Evolutionary conservation across 768 basidiomycete genomes (phyloP).

Genomic region (Collybiopsis luxurians): DNA sequence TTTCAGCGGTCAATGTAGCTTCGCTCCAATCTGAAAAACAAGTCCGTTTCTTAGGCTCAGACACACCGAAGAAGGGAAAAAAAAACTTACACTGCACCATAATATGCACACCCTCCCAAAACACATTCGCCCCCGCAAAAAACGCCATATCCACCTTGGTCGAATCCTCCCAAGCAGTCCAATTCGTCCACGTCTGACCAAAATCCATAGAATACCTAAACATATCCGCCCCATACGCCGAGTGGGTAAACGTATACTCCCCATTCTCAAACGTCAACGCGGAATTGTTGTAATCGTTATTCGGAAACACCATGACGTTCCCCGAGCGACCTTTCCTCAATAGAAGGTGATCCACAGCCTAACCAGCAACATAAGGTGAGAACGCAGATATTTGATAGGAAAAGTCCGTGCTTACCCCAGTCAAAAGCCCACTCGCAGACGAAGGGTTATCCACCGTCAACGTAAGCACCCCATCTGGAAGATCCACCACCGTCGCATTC

Average conservation of each 20-base stretch:
- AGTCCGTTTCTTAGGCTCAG: not conserved
- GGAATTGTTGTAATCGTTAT: conserved; percentile 68
- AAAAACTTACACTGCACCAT: conserved; percentile 80
- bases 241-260: conserved; percentile 75
- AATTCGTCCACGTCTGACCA: conserved; percentile 78
- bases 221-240: conserved; percentile 81
- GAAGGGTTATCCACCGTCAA: conserved; percentile 62
- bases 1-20: conserved; percentile 55
- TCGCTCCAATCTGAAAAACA: conserved; percentile 71
- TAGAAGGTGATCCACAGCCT: conserved; percentile 75
- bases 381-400: not conserved
- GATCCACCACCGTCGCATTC: conserved; percentile 68
- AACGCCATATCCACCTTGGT: conserved; percentile 59
- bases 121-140: conserved; percentile 49
- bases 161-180: conserved; percentile 75
- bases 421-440: conserved; percentile 40
- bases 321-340: conserved; percentile 72
- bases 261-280: conserved; percentile 57
- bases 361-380: conserved; percentile 1
- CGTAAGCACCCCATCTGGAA: conserved; percentile 82
- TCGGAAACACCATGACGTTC: conserved; percentile 88
- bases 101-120: conserved; percentile 84
- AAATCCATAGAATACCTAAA: conserved; percentile 88
- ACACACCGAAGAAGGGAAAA: not conserved
- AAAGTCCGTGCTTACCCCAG: conserved; percentile 47